Conservation (phyloP, 1,139 yeast species). For the Ashbya aceris region DNA sequence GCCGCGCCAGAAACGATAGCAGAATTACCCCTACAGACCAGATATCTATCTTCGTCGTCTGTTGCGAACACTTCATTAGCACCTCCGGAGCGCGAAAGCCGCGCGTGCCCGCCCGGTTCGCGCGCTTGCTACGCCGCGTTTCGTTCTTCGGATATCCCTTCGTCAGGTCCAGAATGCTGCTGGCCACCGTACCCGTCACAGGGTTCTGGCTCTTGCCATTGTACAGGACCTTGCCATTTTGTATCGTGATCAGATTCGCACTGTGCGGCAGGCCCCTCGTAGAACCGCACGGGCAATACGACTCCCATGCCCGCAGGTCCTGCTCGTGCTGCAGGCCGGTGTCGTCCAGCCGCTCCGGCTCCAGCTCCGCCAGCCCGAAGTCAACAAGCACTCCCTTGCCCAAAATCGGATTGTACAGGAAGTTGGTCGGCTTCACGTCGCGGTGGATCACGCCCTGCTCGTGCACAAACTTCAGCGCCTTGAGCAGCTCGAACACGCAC, state of each 20-base stretch:
- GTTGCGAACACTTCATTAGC: constrained; percentile 76
- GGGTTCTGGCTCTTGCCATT: constrained; percentile 10
- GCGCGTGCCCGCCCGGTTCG: constrained; percentile 96
- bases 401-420: constrained; percentile 65
- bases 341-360: constrained; percentile 10
- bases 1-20: constrained; percentile 56
- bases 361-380: constrained; percentile 78
- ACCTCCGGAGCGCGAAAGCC: constrained; percentile 97
- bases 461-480: constrained; percentile 70
- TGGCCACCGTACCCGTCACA: constrained; percentile 17
- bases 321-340: constrained; percentile 17
- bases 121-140: constrained; percentile 79
- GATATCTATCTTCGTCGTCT: constrained; percentile 70
- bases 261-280: constrained; percentile 13
- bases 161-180: constrained; percentile 25
- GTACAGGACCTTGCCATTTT: constrained; percentile 26
- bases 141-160: constrained; percentile 77
- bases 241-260: constrained; percentile 18
- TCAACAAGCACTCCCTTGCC: constrained; percentile 83
- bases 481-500: constrained; percentile 71
- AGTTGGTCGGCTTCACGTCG: constrained; percentile 86
- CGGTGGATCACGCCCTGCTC: constrained; percentile 71
- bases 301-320: constrained; percentile 29
- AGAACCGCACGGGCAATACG: constrained; percentile 24
- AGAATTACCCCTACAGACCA: constrained; percentile 93